phyloP scores from a whole-genome alignment of 306 rosid genomes.

The Quercus gilva region DNA sequence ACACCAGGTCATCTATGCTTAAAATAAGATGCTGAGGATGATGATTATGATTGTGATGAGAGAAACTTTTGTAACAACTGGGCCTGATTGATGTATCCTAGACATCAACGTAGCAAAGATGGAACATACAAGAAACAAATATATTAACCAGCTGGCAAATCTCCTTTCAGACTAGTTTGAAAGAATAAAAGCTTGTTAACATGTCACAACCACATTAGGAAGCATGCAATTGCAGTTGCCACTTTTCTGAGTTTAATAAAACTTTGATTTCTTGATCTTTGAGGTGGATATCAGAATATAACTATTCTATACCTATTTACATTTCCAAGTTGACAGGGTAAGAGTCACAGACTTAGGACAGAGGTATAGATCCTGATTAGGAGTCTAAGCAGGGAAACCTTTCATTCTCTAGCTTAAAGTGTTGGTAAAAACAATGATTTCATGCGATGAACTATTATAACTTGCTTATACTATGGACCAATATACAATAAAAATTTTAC shows the following conservation, averaged over 20 bases:
- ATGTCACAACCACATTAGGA: neutral
- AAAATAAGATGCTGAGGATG: neutral
- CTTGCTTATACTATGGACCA: neutral
- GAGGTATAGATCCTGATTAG: neutral
- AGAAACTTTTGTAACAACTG: neutral
- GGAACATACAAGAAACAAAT: neutral
- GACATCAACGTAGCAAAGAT: neutral
- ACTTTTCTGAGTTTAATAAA: neutral
- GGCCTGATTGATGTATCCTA: neutral
- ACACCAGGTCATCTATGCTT: neutral
- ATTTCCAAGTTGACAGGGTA: neutral
- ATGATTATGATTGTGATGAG: neutral
- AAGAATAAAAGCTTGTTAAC: neutral
- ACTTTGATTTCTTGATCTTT: no score
- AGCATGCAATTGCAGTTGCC: neutral
- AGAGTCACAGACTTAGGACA: neutral
- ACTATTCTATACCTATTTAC: no score
- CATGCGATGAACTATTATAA: conserved; percentile 4
- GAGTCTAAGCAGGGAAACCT: neutral
- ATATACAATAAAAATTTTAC: conserved; percentile 16
- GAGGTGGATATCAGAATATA: no score
- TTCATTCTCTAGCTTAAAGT: no score
- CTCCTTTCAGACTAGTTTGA: neutral
- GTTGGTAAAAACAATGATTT: neutral
- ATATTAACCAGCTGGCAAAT: no score